A percentile compares a stretch with the other conserved stretches of the same genome.
phyloP scores from a whole-genome alignment of 2,329 filamentous ascomycete genomes.

The Knoxdaviesia capensis region DNA sequence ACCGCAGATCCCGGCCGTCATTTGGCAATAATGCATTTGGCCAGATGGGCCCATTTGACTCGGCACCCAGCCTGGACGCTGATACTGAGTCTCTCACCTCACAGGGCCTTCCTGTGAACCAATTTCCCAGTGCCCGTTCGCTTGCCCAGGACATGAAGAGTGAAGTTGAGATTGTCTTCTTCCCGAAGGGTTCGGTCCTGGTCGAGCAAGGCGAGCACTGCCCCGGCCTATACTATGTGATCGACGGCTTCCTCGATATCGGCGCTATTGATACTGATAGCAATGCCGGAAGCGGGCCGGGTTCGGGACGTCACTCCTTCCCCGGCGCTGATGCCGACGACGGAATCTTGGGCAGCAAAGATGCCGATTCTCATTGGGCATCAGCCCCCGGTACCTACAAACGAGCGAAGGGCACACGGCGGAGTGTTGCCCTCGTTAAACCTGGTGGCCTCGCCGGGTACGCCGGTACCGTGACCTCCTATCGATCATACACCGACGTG shows the following conservation, averaged over 20 bases:
- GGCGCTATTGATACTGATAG: conserved; percentile 4
- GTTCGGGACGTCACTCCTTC: not conserved
- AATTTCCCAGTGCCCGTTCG: conserved; percentile 42
- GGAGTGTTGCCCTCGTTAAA: conserved; percentile 78
- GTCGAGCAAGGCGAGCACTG: conserved; percentile 96
- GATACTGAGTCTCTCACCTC: conserved; percentile 77
- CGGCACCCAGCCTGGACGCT: conserved; percentile 42
- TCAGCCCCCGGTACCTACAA: not conserved
- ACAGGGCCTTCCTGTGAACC: conserved; percentile 37
- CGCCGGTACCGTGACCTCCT: conserved; percentile 82
- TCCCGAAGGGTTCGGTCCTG: conserved; percentile 80
- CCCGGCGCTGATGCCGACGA: not conserved
- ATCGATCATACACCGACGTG: conserved; percentile 90
- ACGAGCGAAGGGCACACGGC: conserved; percentile 16
- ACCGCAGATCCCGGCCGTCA: conserved; percentile 18
- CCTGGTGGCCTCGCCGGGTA: conserved; percentile 90
- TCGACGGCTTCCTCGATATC: conserved; percentile 91
- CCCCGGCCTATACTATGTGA: conserved; percentile 89
- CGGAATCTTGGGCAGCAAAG: not conserved
- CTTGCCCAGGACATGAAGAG: conserved; percentile 67
- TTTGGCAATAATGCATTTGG: conserved; percentile 67
- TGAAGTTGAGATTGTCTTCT: conserved; percentile 93
- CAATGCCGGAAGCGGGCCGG: conserved; percentile 2
- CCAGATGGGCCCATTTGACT: conserved; percentile 68
- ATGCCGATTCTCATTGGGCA: not conserved